Conservation (phyloP, 768 basidiomycete species). For the Mycena sanguinolenta region DNA sequence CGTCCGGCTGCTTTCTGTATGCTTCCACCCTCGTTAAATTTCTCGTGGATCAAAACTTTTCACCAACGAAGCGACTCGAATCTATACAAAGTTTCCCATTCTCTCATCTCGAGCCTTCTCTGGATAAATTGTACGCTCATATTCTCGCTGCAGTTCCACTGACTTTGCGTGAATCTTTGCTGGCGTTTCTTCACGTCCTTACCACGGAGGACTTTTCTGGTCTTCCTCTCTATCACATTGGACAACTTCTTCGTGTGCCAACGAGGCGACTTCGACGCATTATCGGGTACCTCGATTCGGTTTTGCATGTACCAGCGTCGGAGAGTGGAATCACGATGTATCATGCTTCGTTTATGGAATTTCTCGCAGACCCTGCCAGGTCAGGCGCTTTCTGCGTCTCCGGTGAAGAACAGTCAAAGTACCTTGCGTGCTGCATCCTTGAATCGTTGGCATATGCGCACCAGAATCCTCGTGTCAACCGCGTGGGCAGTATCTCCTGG, state of each 20-base stretch:
- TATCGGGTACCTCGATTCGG: conserved; percentile 17
- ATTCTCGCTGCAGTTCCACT: conserved; percentile 21
- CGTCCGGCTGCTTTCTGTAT: conserved; percentile 29
- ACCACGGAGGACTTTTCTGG: conserved; percentile 19
- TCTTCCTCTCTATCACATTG: conserved; percentile 21
- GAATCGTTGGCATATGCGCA: conserved; percentile 26
- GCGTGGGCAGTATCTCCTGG: conserved; percentile 30
- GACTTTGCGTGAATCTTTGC: conserved; percentile 1
- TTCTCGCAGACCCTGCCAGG: conserved; percentile 23
- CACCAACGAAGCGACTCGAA: conserved; percentile 10
- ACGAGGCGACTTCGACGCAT: conserved; percentile 15
- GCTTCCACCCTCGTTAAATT: conserved; percentile 31
- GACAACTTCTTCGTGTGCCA: conserved; percentile 26
- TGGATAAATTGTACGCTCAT: conserved; percentile 27
- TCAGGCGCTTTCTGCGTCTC: conserved; percentile 27
- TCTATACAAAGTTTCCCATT: conserved; percentile 1
- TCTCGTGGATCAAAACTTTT: conserved; percentile 18
- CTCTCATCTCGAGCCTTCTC: conserved; percentile 5
- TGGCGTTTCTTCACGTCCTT: conserved; percentile 27
- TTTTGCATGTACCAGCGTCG: conserved; percentile 16
- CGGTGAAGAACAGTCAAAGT: neutral
- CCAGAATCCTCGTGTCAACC: conserved; percentile 26
- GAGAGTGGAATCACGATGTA: conserved; percentile 6
- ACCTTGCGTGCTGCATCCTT: conserved; percentile 28
- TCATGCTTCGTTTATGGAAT: conserved; percentile 30